Evolutionary conservation across 768 basidiomycete genomes (phyloP).

Genomic region (Boletus bicolor): DNA sequence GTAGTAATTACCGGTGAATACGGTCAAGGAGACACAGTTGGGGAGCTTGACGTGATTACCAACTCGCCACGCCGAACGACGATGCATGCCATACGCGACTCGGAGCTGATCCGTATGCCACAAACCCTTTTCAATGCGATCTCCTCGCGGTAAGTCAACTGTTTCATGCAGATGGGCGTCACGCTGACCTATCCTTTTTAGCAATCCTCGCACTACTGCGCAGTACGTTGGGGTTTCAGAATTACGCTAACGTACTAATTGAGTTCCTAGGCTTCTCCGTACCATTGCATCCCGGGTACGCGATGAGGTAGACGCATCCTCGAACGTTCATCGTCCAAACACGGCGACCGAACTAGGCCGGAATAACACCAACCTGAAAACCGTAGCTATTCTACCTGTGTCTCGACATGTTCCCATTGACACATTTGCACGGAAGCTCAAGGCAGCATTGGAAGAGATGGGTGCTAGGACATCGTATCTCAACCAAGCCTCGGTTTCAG

Average conservation of each 20-base stretch:
- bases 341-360: slow-evolving; percentile 60
- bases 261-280: slow-evolving; percentile 55
- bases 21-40: slow-evolving; percentile 95
- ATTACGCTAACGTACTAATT: neutral
- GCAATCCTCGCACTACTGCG: slow-evolving; percentile 82
- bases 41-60: slow-evolving; percentile 97
- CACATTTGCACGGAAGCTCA: slow-evolving; percentile 85
- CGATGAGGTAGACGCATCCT: slow-evolving; percentile 69
- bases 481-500: slow-evolving; percentile 90
- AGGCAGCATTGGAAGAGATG: slow-evolving; percentile 83
- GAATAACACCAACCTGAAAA: slow-evolving; percentile 88
- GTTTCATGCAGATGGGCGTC: neutral
- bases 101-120: slow-evolving; percentile 95
- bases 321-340: slow-evolving; percentile 48
- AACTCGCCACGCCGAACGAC: slow-evolving; percentile 83
- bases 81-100: slow-evolving; percentile 96
- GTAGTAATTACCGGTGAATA: slow-evolving; percentile 89
- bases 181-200: slow-evolving; percentile 25
- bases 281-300: slow-evolving; percentile 93
- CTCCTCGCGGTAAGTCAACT: slow-evolving; percentile 60
- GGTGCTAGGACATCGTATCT: slow-evolving; percentile 93
- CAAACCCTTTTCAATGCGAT: slow-evolving; percentile 98
- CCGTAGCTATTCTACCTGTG: slow-evolving; percentile 87
- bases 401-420: slow-evolving; percentile 87
- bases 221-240: slow-evolving; percentile 46